phyloP scores from a whole-genome alignment of 2,329 filamentous ascomycete genomes.

The Colletotrichum coccodes region DNA sequence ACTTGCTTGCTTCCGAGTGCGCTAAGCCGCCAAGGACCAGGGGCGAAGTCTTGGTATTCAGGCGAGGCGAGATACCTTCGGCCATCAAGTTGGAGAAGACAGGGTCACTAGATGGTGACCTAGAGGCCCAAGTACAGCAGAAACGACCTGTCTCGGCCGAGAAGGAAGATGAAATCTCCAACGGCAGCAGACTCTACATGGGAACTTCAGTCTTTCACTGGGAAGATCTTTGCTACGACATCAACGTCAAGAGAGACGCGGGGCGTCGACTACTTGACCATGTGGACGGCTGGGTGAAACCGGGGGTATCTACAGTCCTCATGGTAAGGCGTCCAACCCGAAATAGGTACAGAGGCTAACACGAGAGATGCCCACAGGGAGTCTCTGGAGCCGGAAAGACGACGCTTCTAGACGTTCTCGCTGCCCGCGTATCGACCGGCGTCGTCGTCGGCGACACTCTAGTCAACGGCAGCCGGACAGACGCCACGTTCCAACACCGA shows the following conservation, averaged over 20 bases:
- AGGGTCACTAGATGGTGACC: too few relatives aligned
- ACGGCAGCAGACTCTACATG: neutral
- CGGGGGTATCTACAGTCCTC: constrained; percentile 77
- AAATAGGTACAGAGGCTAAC: too few relatives aligned
- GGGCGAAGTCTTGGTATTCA: constrained; percentile 66
- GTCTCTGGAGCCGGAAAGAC: constrained; percentile 81
- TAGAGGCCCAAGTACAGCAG: constrained; percentile 36
- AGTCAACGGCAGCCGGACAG: constrained; percentile 72
- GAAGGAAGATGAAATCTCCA: constrained; percentile 29
- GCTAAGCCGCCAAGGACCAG: constrained; percentile 54
- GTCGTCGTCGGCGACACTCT: constrained; percentile 78
- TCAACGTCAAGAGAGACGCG: constrained; percentile 71
- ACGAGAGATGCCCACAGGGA: too few relatives aligned
- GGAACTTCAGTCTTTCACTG: constrained; percentile 77
- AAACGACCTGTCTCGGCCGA: constrained; percentile 35
- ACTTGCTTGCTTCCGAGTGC: constrained; percentile 63
- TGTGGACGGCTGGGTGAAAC: constrained; percentile 82
- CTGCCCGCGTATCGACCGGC: constrained; percentile 78
- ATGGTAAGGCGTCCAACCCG: too few relatives aligned
- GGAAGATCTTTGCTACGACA: constrained; percentile 71
- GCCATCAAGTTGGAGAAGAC: constrained; percentile 66
- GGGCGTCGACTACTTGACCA: constrained; percentile 73
- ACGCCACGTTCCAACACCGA: constrained; percentile 75
- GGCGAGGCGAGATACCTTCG: constrained; percentile 60
- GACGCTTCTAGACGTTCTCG: constrained; percentile 78